Percentiles rank a stretch among this genome's conserved stretches.
Conservation (phyloP, 192 early-diverging fungal species). For the Coemansia sp. region DNA sequence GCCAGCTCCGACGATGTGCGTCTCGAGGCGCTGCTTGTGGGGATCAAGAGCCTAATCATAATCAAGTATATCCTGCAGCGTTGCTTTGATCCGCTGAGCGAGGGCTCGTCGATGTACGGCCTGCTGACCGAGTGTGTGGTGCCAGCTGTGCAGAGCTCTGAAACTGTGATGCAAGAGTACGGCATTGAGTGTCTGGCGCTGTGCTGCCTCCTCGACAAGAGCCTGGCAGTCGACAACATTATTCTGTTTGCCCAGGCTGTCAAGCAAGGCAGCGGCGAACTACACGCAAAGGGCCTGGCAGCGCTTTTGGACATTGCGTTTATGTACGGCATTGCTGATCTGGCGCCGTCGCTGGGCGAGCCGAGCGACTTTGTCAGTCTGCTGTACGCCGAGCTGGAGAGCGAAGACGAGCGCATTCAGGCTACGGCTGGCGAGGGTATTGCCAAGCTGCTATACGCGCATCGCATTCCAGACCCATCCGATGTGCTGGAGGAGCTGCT, state of each 20-base stretch:
- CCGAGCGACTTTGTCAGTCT: slow-evolving; percentile 48
- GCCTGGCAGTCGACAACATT: slow-evolving; percentile 70
- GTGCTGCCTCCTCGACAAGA: slow-evolving; percentile 73
- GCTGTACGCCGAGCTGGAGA: slow-evolving; percentile 60
- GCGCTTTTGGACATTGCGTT: slow-evolving; percentile 58
- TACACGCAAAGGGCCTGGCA: slow-evolving; percentile 69
- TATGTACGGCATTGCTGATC: slow-evolving; percentile 50
- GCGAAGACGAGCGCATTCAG: slow-evolving; percentile 59
- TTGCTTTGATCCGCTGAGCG: slow-evolving; percentile 64
- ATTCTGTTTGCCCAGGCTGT: slow-evolving; percentile 68
- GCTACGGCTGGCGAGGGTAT: slow-evolving; percentile 75
- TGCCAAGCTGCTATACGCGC: slow-evolving; percentile 67
- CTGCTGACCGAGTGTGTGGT: slow-evolving; percentile 71
- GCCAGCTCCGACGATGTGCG: slow-evolving; percentile 30
- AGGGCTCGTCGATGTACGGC: slow-evolving; percentile 73
- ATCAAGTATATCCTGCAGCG: slow-evolving; percentile 69
- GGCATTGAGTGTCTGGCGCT: slow-evolving; percentile 83
- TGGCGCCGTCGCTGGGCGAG: slow-evolving; percentile 48
- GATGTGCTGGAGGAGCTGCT: slow-evolving; percentile 65
- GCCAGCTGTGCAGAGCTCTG: slow-evolving; percentile 67
- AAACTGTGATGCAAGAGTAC: slow-evolving; percentile 68
- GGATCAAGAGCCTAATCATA: slow-evolving; percentile 66
- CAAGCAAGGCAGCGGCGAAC: slow-evolving; percentile 49
- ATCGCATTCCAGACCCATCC: slow-evolving; percentile 53
- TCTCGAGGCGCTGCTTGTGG: slow-evolving; percentile 56